phyloP scores from a whole-genome alignment of 805 yeast genomes.

The Yamadazyma kitorensis region DNA sequence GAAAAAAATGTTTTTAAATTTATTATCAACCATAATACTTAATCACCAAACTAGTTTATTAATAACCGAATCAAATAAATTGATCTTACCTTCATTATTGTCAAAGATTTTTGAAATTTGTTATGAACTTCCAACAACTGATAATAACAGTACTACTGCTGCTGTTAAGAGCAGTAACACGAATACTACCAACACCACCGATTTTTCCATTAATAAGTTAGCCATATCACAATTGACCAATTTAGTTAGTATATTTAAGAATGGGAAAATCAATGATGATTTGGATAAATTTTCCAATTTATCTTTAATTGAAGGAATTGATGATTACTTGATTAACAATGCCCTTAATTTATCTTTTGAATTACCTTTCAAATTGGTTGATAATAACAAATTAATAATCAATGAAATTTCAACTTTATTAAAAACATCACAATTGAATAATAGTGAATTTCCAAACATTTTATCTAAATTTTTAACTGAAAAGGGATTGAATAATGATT shows the following conservation, averaged over 20 bases:
- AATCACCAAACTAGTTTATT: constrained; percentile 80
- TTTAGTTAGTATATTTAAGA: constrained; percentile 62
- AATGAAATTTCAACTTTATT: constrained; percentile 72
- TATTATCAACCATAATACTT: constrained; percentile 65
- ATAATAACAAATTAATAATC: constrained; percentile 65
- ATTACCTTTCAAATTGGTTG: constrained; percentile 69
- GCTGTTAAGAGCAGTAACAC: no score
- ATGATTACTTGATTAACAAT: constrained; percentile 65
- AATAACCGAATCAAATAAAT: constrained; percentile 63
- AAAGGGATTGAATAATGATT: constrained; percentile 54
- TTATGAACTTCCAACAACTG: constrained; percentile 59
- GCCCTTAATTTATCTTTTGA: constrained; percentile 69
- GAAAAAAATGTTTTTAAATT: constrained; percentile 66
- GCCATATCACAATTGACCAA: constrained; percentile 69
- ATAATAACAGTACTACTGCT: constrained; percentile 2
- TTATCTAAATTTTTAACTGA: constrained; percentile 55
- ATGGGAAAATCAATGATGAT: constrained; percentile 62
- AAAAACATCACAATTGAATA: constrained; percentile 50
- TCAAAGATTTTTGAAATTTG: constrained; percentile 65
- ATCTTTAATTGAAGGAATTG: constrained; percentile 65
- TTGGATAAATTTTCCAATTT: constrained; percentile 50
- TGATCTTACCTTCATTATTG: constrained; percentile 57
- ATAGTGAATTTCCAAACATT: constrained; percentile 43
- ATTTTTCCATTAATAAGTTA: constrained; percentile 52
- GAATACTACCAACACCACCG: constrained; percentile 1